phyloP scores from a whole-genome alignment of 2,329 filamentous ascomycete genomes.

The Epichloe aotearoae region DNA sequence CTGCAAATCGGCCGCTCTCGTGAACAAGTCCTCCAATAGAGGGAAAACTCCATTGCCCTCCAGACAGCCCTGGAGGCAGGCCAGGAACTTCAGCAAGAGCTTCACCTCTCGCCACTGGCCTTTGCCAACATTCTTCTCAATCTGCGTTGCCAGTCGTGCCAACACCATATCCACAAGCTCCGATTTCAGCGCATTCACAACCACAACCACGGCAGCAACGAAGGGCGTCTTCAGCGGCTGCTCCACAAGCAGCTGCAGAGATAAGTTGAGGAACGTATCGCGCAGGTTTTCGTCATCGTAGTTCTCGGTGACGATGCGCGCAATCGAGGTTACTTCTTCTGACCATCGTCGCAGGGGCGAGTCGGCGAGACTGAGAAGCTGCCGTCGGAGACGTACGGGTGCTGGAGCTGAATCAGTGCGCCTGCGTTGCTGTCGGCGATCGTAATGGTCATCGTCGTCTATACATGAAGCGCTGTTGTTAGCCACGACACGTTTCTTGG shows the following conservation, averaged over 20 bases:
- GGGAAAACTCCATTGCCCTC: conserved; percentile 78
- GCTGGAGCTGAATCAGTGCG: conserved; percentile 59
- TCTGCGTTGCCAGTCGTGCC: conserved; percentile 41
- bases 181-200: conserved; percentile 64
- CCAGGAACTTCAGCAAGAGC: conserved; percentile 83
- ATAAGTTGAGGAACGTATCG: conserved; percentile 57
- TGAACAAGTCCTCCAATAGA: conserved; percentile 80
- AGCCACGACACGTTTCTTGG: background rate
- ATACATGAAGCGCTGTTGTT: background rate
- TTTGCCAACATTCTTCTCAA: conserved; percentile 53
- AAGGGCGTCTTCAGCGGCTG: conserved; percentile 98
- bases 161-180: conserved; percentile 64
- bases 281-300: conserved; percentile 74
- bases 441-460: conserved; percentile 64
- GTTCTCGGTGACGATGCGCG: conserved; percentile 66
- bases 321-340: conserved; percentile 64
- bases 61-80: conserved; percentile 68
- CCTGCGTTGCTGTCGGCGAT: conserved; percentile 59
- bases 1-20: conserved; percentile 81
- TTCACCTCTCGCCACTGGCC: conserved; percentile 89
- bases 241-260: conserved; percentile 67
- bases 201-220: conserved; percentile 68
- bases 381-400: conserved; percentile 59
- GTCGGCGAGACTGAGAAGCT: conserved; percentile 70
- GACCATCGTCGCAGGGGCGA: conserved; percentile 65